These are phyloP conservation scores for Globisporangium spiculum DNA, from an alignment of 352 stramenopile genomes.

Conservation along the genomic window DNA sequence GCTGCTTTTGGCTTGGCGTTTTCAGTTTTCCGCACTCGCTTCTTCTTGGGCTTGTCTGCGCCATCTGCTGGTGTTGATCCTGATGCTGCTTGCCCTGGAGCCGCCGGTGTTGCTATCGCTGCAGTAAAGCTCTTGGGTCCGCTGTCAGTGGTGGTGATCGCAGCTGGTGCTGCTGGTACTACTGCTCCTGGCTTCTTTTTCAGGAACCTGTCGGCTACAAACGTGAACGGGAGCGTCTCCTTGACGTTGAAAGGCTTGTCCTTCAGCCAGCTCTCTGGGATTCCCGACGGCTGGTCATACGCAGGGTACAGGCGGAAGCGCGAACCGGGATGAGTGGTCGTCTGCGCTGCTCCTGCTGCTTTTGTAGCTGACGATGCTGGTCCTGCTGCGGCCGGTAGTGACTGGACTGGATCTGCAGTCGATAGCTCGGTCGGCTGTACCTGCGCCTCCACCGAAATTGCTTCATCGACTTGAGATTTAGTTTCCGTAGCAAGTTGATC, in stretches of 20 bases:
- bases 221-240: slow-evolving; percentile 43
- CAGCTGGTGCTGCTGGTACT: background rate
- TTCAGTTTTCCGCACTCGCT: slow-evolving; percentile 7
- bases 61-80: background rate
- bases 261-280: slow-evolving; percentile 35
- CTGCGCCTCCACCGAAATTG: background rate
- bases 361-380: slow-evolving; percentile 1
- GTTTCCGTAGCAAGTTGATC: background rate
- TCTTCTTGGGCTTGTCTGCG: slow-evolving; percentile 12
- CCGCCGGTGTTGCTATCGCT: background rate
- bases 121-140: background rate
- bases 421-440: background rate
- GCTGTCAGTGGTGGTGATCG: background rate
- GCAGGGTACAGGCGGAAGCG: slow-evolving; percentile 35
- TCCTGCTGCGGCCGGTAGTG: background rate
- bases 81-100: background rate
- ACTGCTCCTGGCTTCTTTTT: slow-evolving; percentile 26
- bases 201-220: slow-evolving; percentile 60
- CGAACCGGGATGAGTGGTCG: background rate
- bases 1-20: slow-evolving; percentile 6
- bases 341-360: background rate
- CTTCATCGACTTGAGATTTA: background rate
- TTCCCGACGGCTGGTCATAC: slow-evolving; percentile 40
- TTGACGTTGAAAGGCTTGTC: slow-evolving; percentile 37
- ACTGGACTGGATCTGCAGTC: background rate